Percentiles rank a stretch among this genome's conserved stretches.
phyloP scores from a whole-genome alignment of 2,329 filamentous ascomycete genomes.

The Pyricularia pennisetigena region DNA sequence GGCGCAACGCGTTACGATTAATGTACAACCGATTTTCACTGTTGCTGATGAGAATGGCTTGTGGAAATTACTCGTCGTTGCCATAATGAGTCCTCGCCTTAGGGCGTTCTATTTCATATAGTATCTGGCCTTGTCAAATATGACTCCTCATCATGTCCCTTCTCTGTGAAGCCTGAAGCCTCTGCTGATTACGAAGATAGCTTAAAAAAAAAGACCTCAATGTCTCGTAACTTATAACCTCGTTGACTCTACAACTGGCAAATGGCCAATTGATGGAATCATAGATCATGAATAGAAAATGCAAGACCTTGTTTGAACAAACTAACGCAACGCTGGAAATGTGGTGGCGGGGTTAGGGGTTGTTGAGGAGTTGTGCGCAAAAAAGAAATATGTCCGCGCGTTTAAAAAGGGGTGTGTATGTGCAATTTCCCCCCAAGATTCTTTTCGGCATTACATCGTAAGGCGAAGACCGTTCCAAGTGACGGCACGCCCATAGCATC shows the following conservation, averaged over 20 bases:
- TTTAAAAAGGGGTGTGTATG: not conserved
- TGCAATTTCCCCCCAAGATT: not conserved
- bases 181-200: not conserved
- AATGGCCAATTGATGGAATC: not conserved
- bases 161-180: not conserved
- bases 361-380: not conserved
- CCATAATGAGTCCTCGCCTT: not conserved
- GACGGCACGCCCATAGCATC: not conserved
- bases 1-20: slow-evolving; percentile 4
- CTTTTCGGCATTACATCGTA: not conserved
- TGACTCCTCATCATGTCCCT: not conserved
- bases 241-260: not conserved
- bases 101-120: not conserved
- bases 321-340: not conserved
- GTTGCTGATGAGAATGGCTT: not conserved
- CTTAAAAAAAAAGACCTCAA: not conserved
- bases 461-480: not conserved
- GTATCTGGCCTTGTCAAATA: not conserved
- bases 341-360: not conserved
- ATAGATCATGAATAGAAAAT: not conserved
- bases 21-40: slow-evolving; percentile 1
- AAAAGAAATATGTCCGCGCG: not conserved
- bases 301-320: not conserved
- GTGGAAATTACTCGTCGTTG: not conserved
- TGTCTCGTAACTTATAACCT: not conserved